phyloP scores from a whole-genome alignment of 208 protist species.

The Trypanosoma rangeli region DNA sequence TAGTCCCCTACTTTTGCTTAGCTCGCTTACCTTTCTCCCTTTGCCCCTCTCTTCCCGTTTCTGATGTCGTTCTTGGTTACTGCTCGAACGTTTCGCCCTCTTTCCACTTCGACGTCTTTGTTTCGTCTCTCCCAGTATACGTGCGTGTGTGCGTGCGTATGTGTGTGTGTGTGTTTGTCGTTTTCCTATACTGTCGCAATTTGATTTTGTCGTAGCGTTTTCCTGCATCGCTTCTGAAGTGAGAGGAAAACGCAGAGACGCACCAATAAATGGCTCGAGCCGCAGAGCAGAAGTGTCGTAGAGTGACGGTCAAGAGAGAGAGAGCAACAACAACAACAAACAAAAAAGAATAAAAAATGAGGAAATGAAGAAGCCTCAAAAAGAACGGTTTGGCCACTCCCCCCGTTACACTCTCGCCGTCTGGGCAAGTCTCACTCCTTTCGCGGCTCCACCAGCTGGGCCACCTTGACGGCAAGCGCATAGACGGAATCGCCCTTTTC shows the following conservation, averaged over 20 bases:
- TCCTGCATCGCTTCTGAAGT: not conserved
- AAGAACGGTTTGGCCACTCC: not conserved
- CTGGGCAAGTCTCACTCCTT: constrained; percentile 10
- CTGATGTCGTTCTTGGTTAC: not conserved
- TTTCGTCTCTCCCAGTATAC: too few relatives aligned
- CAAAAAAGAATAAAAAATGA: constrained; percentile 2
- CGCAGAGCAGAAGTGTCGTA: not conserved
- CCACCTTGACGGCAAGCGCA: constrained; percentile 27
- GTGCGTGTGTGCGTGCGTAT: too few relatives aligned
- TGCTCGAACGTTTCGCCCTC: not conserved
- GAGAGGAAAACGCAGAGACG: not conserved
- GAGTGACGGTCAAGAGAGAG: not conserved
- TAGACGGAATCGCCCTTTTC: constrained; percentile 31
- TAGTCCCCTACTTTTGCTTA: constrained; percentile 1
- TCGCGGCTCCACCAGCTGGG: constrained; percentile 22
- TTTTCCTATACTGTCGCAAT: too few relatives aligned
- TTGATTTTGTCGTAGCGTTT: not conserved
- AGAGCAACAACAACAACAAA: not conserved
- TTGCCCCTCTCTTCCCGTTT: too few relatives aligned
- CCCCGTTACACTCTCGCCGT: not conserved
- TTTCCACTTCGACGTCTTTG: not conserved
- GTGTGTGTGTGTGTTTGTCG: too few relatives aligned
- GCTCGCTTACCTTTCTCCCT: too few relatives aligned
- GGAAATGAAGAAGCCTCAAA: not conserved
- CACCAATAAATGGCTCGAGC: not conserved